phyloP scores from a whole-genome alignment of 176 grass and related monocot species.

The Oryza meridionalis region DNA sequence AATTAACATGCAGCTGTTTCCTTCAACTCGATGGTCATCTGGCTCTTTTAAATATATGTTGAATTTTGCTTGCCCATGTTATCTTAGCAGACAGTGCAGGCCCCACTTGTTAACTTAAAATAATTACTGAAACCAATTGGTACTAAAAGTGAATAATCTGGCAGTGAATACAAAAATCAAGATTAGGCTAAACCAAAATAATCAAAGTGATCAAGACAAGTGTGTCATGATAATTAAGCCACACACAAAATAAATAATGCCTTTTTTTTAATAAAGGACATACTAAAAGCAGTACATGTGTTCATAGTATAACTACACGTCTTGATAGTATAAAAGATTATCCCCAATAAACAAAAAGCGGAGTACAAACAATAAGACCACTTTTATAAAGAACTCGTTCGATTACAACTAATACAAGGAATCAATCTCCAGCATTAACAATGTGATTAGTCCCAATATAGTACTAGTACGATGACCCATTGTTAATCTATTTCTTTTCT shows the following conservation, averaged over 20 bases:
- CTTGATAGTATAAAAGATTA: slow-evolving; percentile 36
- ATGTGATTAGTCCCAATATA: slow-evolving; percentile 26
- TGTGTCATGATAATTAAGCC: slow-evolving; percentile 15
- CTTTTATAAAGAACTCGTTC: slow-evolving; percentile 44
- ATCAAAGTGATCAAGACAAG: slow-evolving; percentile 4
- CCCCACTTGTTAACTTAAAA: neutral
- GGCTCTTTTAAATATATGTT: neutral
- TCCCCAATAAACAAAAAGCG: slow-evolving; percentile 28
- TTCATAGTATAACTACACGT: neutral
- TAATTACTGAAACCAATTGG: neutral
- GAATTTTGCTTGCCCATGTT: neutral
- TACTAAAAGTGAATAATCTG: slow-evolving; percentile 18
- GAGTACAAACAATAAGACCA: slow-evolving; percentile 27
- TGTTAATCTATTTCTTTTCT: neutral
- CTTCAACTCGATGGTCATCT: slow-evolving; percentile 3
- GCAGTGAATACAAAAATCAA: neutral
- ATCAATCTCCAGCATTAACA: slow-evolving; percentile 47
- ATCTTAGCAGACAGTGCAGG: neutral
- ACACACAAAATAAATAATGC: neutral
- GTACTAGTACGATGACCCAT: slow-evolving; percentile 14
- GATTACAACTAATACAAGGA: slow-evolving; percentile 63
- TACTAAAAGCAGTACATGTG: slow-evolving; percentile 45
- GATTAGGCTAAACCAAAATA: neutral
- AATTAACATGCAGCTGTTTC: neutral
- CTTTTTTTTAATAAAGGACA: neutral